Evolutionary conservation across 208 protist species (phyloP).

Genomic region (Leishmania lainsoni): DNA sequence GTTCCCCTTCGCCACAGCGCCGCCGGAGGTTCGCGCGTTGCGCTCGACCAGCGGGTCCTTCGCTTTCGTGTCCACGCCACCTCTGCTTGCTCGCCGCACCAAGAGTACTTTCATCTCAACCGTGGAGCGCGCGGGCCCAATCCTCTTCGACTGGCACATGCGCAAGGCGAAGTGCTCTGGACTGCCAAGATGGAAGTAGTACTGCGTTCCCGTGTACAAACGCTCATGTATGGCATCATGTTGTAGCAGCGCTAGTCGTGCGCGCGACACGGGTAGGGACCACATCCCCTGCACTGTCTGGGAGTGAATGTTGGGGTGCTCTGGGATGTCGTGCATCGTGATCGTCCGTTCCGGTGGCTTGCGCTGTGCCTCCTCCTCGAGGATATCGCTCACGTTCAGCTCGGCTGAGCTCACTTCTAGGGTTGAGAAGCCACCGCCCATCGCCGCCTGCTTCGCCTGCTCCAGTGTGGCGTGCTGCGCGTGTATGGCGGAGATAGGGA

Average conservation of each 20-base stretch:
- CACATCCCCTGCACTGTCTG: slow-evolving; percentile 17
- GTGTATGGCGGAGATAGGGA: slow-evolving; percentile 7
- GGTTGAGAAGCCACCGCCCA: slow-evolving; percentile 1
- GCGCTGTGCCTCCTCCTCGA: slow-evolving; percentile 8
- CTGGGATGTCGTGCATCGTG: slow-evolving; percentile 26
- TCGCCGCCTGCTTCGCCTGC: slow-evolving; percentile 11
- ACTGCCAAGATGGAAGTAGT: slow-evolving; percentile 43
- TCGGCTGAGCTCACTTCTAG: neutral
- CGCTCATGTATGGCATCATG: slow-evolving; percentile 1
- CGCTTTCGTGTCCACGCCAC: neutral
- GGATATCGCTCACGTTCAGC: slow-evolving; percentile 1
- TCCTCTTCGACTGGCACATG: neutral
- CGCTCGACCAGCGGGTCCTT: neutral
- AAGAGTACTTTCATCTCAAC: slow-evolving; percentile 19
- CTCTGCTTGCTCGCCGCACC: slow-evolving; percentile 2
- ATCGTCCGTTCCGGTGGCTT: slow-evolving; percentile 1
- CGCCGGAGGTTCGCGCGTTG: neutral
- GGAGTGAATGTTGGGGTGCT: slow-evolving; percentile 7
- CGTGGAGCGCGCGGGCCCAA: too few species aligned
- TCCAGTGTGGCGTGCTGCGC: slow-evolving; percentile 14
- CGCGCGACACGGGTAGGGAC: neutral
- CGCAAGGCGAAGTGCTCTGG: slow-evolving; percentile 48
- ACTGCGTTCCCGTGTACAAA: slow-evolving; percentile 40
- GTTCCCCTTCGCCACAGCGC: neutral
- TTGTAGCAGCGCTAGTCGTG: neutral